Percentiles rank a stretch among this genome's conserved stretches.
These are phyloP conservation scores for Petunia hybrid DNA, from an alignment of 305 asterid species.

Conservation along the genomic window DNA sequence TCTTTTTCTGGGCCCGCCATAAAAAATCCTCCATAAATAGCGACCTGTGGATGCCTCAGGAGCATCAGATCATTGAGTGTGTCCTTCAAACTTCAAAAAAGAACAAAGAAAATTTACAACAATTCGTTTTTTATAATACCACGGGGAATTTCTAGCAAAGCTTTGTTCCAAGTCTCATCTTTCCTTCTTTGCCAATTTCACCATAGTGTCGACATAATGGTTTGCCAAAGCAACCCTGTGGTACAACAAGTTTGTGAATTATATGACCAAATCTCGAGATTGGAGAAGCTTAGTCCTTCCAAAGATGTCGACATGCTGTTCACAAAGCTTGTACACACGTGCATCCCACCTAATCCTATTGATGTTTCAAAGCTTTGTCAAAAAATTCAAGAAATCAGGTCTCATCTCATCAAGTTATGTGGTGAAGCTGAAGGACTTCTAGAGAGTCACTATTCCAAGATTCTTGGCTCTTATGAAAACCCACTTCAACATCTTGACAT, in stretches of 20 bases:
- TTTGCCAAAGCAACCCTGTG: slow-evolving; percentile 71
- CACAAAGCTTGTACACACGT: slow-evolving; percentile 69
- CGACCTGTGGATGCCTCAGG: slow-evolving; percentile 32
- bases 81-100: neutral
- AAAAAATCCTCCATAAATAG: slow-evolving; percentile 45
- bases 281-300: slow-evolving; percentile 74
- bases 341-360: slow-evolving; percentile 79
- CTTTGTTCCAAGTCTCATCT: neutral
- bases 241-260: slow-evolving; percentile 61
- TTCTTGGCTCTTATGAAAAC: slow-evolving; percentile 50
- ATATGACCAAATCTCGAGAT: slow-evolving; percentile 59
- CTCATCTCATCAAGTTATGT: slow-evolving; percentile 65
- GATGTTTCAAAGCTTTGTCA: slow-evolving; percentile 72
- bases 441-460: slow-evolving; percentile 64
- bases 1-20: slow-evolving; percentile 35
- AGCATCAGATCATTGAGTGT: slow-evolving; percentile 29
- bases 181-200: neutral
- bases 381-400: slow-evolving; percentile 56
- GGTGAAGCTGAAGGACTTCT: slow-evolving; percentile 77
- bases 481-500: slow-evolving; percentile 67
- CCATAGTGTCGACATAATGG: slow-evolving; percentile 62
- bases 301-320: slow-evolving; percentile 68
- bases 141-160: neutral
- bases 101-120: neutral
- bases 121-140: neutral